phyloP scores from a whole-genome alignment of 2,329 filamentous ascomycete species.

The Coleophoma cylindrospora region DNA sequence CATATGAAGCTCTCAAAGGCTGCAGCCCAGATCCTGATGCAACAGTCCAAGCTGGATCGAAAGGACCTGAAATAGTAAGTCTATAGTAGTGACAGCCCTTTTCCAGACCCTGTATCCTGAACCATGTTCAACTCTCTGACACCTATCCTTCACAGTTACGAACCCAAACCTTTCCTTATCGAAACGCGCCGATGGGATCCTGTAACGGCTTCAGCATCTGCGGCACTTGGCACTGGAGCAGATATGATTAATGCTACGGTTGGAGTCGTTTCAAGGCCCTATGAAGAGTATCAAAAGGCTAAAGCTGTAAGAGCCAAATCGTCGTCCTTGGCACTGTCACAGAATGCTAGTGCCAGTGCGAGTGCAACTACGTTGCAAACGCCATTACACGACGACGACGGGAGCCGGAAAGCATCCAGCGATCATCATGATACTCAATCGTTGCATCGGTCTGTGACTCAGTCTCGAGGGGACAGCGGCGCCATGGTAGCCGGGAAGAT shows the following conservation, averaged over 20 bases:
- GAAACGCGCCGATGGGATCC: slow-evolving; percentile 21
- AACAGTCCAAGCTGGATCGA: slow-evolving; percentile 8
- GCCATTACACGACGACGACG: too few relatives aligned
- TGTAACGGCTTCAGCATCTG: slow-evolving; percentile 9
- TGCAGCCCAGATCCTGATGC: slow-evolving; percentile 9
- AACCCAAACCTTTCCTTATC: slow-evolving; percentile 28
- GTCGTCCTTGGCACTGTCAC: neutral
- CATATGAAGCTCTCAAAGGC: slow-evolving; percentile 15
- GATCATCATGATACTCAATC: too few relatives aligned
- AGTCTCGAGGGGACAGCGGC: neutral
- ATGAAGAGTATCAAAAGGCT: slow-evolving; percentile 3
- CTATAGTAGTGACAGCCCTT: neutral
- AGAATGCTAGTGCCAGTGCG: neutral
- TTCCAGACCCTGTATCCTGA: slow-evolving; percentile 21
- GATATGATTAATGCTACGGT: slow-evolving; percentile 6
- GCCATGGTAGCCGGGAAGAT: slow-evolving; percentile 3
- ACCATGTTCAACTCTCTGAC: slow-evolving; percentile 47
- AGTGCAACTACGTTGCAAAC: too few relatives aligned
- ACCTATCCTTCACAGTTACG: slow-evolving; percentile 35
- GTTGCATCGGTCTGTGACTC: too few relatives aligned
- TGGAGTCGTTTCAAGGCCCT: slow-evolving; percentile 6
- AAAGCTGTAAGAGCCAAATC: neutral
- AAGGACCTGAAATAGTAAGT: slow-evolving; percentile 16
- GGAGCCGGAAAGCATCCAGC: neutral
- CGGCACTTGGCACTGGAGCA: slow-evolving; percentile 1